Evolutionary conservation across 768 basidiomycete species (phyloP), one percentile per base, ranked within the genome.

Genomic region (Psilocybe azurescens): DNA sequence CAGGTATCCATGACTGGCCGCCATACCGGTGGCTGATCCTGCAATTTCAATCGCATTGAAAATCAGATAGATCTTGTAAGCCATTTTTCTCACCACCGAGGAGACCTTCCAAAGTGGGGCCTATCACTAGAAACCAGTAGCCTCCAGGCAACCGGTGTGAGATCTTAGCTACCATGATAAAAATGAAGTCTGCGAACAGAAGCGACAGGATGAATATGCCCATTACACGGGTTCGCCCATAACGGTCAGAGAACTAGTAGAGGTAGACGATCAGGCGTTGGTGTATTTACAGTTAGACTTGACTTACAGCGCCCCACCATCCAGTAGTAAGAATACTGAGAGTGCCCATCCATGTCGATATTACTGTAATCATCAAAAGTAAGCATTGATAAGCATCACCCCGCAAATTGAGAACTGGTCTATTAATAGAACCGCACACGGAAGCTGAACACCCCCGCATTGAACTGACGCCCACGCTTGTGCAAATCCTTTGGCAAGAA

Each of bases 281-380:
- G 41, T 24, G 5, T 32, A 13, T n/a, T 11, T 30, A 39, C n/a
- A 56, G 47, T 10, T 29, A 24, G 54, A 50, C 2, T 16, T n/a
- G 14, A 79, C 89, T 73, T 73, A 91, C 90, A 56, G 89, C 82
- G 56, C 91, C 90, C 95, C 95, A 97, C 85, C 88, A 95, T 2
- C 86, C 92, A 10, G 89, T 88, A 3, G 93, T 94, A 33, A 95
- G 69, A 64, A 91, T 91, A 33, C 86, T 83, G 36, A 97, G 77
- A 54, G 93, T 73, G 7, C 95, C 95, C 77, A 86, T 86, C 9
- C 82, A 78, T 2, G 88, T 79, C 0, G 85, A 74, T 70, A 91
- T 87, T 18, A 82, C 90, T 93, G 65, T 3, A 55, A 33, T 65
- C 54, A 69, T 56, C 47, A 50, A 64, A 36, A 39, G 48, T 39